Evolutionary conservation across 306 rosid genomes (phyloP), one percentile per base, ranked within the genome.

Genomic region (Fagus sylvatica): DNA sequence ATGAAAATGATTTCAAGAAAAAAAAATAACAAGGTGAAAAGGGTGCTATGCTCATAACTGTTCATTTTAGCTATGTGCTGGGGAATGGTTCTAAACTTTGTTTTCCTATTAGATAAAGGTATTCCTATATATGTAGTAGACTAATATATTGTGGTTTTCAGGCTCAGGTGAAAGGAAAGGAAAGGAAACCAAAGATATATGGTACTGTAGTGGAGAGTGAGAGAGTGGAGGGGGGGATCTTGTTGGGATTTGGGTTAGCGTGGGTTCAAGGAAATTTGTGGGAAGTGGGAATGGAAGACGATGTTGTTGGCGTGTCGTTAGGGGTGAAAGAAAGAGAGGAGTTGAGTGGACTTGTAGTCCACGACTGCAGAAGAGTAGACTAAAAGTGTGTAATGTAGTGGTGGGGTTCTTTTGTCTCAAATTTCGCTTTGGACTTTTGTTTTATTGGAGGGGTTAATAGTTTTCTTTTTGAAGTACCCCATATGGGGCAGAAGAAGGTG

Each of bases 11-110:
- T n/a, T n/a, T n/a, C n/a, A n/a, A n/a, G n/a, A n/a, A 81, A 81
- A 34, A 73, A 64, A 13, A 22, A 0, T 22, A 85, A 37, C 30
- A 79, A 43, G 70, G 19, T 43, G 80, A 79, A 60, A 72, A 32
- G 30, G 36, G 57, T 42, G 67, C 30, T 55, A 68, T 74, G 46
- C 42, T 51, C 88, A 76, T 76, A 88, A 86, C 81, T 83, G 42
- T 53, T 65, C 93, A 89, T 91, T 78, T 69, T 59, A 60, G 75
- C 65, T 33, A 43, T 40, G 19, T n/a, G 53, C 39, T 65, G 48
- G 30, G 61, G 43, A 75, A 49, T 51, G 42, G 43, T 12, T 59
- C 69, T 61, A 55, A 79, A 32, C 65, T 55, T 43, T 30, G 15
- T 53, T 37, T 66, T 28, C 75, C 53, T 62, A 68, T 9, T 42